Percentiles rank a stretch among this genome's conserved stretches.
phyloP scores from a whole-genome alignment of 805 yeast genomes.

The Wickerhamiella lipophila region DNA sequence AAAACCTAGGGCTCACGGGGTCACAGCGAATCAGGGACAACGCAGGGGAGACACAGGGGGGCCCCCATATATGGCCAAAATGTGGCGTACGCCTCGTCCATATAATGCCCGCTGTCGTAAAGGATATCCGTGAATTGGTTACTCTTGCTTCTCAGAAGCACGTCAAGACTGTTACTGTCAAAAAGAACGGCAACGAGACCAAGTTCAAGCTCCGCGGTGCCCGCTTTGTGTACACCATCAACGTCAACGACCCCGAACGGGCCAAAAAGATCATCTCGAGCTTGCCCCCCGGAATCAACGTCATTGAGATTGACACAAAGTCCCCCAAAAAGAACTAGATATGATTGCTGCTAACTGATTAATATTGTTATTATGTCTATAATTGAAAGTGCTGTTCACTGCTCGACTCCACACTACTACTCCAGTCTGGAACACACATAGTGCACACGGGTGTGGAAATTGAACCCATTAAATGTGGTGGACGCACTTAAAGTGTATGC shows the following conservation, averaged over 20 bases:
- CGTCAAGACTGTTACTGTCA: conserved; percentile 85
- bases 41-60: not conserved
- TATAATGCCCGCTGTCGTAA: conserved; percentile 46
- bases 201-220: conserved; percentile 99
- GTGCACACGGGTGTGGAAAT: conserved; percentile 43
- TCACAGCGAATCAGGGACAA: not conserved
- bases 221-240: conserved; percentile 86
- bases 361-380: not conserved
- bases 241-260: conserved; percentile 88
- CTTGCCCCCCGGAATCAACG: conserved; percentile 59
- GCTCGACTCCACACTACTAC: not conserved
- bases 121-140: conserved; percentile 94
- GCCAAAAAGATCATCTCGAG: conserved; percentile 97
- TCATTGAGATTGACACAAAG: conserved; percentile 19
- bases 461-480: conserved; percentile 86
- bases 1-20: conserved; percentile 4
- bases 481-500: conserved; percentile 90
- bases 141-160: conserved; percentile 78
- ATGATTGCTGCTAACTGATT: too few relatives aligned
- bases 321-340: conserved; percentile 11
- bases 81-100: conserved; percentile 10
- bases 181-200: conserved; percentile 88
- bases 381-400: not conserved
- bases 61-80: not conserved
- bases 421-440: conserved; percentile 38